phyloP scores from a whole-genome alignment of 148 eudicot species.

The Limonium bicolor region DNA sequence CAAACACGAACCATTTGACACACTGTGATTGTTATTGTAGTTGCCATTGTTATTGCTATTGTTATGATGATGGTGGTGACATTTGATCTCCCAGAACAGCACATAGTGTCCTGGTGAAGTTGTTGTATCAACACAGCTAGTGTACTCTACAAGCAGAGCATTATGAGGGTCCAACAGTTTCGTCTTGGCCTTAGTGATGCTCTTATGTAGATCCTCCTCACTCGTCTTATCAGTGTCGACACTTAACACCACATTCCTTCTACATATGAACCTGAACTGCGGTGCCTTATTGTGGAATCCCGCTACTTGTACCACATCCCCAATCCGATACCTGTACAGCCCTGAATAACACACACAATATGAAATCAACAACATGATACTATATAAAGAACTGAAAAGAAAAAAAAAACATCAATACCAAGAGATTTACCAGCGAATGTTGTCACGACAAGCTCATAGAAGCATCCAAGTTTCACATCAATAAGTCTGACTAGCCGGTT shows the following conservation, averaged over 20 bases:
- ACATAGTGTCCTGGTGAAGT: conserved; percentile 75
- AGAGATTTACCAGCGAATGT: conserved; percentile 40
- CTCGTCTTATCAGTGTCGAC: conserved; percentile 67
- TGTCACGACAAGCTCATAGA: conserved; percentile 69
- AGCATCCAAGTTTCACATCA: conserved; percentile 36
- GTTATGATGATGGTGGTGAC: too few relatives aligned
- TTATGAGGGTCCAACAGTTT: conserved; percentile 34
- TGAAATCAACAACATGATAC: not conserved
- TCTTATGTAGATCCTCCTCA: conserved; percentile 57
- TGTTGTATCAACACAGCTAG: conserved; percentile 50
- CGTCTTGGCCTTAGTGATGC: conserved; percentile 46
- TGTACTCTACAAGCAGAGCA: conserved; percentile 50
- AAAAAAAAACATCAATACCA: not conserved
- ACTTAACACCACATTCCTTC: conserved; percentile 62
- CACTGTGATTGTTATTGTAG: too few relatives aligned
- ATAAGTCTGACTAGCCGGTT: conserved; percentile 32
- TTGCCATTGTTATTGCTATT: not conserved
- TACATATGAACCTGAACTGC: conserved; percentile 64
- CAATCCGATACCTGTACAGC: conserved; percentile 49
- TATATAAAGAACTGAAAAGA: not conserved
- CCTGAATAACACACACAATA: conserved; percentile 16
- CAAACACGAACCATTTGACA: not conserved
- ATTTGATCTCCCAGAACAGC: conserved; percentile 50
- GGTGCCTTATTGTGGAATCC: conserved; percentile 67
- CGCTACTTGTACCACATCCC: conserved; percentile 67